Percentiles rank a stretch among this genome's conserved stretches.
Conservation (phyloP, 2,329 filamentous ascomycete genomes). For the Scytalidium sp. region DNA sequence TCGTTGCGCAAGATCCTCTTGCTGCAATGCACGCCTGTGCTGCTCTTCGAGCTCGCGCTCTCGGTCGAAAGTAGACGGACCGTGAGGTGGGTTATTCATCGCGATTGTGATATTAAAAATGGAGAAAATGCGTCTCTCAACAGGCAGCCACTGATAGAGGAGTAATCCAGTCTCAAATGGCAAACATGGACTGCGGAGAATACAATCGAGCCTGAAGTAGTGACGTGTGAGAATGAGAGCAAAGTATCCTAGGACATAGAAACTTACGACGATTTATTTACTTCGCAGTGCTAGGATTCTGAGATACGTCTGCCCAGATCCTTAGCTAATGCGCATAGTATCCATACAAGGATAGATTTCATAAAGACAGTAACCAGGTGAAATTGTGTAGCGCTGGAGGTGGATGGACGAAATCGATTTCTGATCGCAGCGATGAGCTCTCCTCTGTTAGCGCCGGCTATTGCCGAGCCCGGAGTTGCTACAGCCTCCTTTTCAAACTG, state of each 20-base stretch:
- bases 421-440: background rate
- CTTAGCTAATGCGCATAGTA: background rate
- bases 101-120: conserved; percentile 1
- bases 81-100: conserved; percentile 29
- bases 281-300: background rate
- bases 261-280: background rate
- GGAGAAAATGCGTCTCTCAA: background rate
- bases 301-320: background rate
- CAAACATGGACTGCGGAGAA: background rate
- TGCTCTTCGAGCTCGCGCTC: conserved; percentile 49
- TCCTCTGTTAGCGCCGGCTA: background rate
- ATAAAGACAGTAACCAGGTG: background rate
- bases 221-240: background rate
- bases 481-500: background rate
- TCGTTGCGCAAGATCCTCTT: conserved; percentile 55
- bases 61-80: conserved; percentile 25
- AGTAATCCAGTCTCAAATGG: background rate
- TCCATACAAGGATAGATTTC: background rate
- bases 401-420: background rate
- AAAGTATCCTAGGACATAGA: background rate
- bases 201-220: background rate
- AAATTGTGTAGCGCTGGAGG: background rate
- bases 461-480: background rate
- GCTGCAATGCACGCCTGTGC: conserved; percentile 53
- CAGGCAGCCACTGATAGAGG: background rate